Percentiles rank a stretch among this genome's conserved stretches.
Evolutionary conservation across 805 yeast species (phyloP).

Genomic region (Nakazawaea molendinolei): DNA sequence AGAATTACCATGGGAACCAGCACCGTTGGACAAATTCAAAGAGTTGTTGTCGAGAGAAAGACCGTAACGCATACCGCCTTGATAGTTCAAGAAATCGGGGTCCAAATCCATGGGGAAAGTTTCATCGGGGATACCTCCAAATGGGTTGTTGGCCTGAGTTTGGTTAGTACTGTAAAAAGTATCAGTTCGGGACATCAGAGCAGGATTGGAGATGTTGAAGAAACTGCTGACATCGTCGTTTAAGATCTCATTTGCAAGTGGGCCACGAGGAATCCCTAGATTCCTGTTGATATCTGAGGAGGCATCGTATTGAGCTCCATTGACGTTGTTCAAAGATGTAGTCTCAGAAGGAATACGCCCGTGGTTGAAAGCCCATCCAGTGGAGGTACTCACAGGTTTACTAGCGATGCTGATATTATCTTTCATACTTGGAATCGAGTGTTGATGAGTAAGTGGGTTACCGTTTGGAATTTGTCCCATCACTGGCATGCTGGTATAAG

Average conservation of each 20-base stretch:
- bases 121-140: conserved; percentile 4
- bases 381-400: background rate
- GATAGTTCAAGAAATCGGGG: background rate
- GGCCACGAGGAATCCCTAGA: too few relatives aligned
- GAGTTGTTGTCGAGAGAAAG: conserved; percentile 1
- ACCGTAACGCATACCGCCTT: background rate
- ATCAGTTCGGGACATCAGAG: background rate
- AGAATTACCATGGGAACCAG: conserved; percentile 1
- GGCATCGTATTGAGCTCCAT: conserved; percentile 1
- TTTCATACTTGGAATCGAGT: conserved; percentile 2
- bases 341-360: background rate
- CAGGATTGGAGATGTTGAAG: background rate
- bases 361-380: conserved; percentile 3
- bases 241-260: conserved; percentile 8
- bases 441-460: conserved; percentile 1
- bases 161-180: conserved; percentile 2
- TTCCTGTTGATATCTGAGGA: background rate
- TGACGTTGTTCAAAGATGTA: background rate
- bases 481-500: background rate
- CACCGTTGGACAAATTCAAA: conserved; percentile 1
- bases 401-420: background rate
- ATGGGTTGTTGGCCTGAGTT: conserved; percentile 1
- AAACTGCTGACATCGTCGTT: conserved; percentile 2
- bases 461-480: conserved; percentile 1
- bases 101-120: background rate